A percentile compares a stretch with the other conserved stretches of the same genome.
Conservation (phyloP, 345 rosid species). For the Laguncularia racemosa region DNA sequence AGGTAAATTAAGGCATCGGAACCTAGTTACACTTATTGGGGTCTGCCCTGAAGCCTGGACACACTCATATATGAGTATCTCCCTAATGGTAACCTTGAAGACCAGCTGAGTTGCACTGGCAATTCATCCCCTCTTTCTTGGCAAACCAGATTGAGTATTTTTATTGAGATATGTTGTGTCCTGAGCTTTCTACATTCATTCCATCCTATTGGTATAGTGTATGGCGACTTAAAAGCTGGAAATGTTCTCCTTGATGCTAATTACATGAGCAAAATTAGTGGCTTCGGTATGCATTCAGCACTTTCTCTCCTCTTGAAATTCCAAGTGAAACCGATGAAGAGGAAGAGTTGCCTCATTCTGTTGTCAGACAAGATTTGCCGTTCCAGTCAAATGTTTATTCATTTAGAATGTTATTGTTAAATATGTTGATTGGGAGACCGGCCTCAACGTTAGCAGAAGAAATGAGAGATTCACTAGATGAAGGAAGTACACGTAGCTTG, state of each 20-base stretch:
- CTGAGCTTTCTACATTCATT: conserved; percentile 80
- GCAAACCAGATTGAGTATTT: conserved; percentile 72
- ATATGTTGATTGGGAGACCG: conserved; percentile 59
- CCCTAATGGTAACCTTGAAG: conserved; percentile 89
- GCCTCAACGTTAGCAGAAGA: conserved; percentile 48
- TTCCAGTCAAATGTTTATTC: conserved; percentile 76
- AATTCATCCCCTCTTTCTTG: conserved; percentile 70
- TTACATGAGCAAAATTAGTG: conserved; percentile 62
- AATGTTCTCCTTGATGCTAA: conserved; percentile 77
- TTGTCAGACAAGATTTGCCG: conserved; percentile 40
- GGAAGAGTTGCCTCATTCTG: conserved; percentile 37
- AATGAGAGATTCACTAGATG: conserved; percentile 50
- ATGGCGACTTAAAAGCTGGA: conserved; percentile 71
- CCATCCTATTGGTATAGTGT: conserved; percentile 58
- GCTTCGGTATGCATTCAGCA: conserved; percentile 41
- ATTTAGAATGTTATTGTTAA: conserved; percentile 59
- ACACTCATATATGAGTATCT: conserved; percentile 76
- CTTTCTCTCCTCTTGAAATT: conserved; percentile 22
- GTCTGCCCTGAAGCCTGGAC: conserved; percentile 77
- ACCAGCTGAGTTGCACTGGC: conserved; percentile 55
- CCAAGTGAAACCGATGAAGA: conserved; percentile 35
- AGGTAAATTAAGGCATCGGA: conserved; percentile 78
- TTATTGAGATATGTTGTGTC: conserved; percentile 67
- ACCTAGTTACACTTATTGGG: conserved; percentile 78
- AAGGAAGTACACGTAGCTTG: conserved; percentile 26